Conservation (phyloP, 371 early-diverging fungal genomes). For the Haplosporangium sp. region DNA sequence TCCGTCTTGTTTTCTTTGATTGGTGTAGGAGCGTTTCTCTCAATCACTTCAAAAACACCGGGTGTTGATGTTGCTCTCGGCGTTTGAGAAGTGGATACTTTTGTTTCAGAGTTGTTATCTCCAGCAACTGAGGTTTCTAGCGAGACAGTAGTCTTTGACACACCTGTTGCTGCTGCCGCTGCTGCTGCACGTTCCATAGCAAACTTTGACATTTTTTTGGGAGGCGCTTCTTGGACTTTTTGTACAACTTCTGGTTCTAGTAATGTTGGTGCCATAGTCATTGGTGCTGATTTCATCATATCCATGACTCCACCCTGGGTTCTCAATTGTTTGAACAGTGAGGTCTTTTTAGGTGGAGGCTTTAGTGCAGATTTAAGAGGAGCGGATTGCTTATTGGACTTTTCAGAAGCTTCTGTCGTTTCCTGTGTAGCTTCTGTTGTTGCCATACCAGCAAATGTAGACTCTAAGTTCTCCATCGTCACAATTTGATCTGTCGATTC, state of each 20-base stretch:
- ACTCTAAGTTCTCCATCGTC: conserved; percentile 37
- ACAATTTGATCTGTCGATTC: conserved; percentile 28
- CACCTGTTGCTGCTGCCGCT: conserved; percentile 8
- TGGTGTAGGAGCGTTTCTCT: conserved; percentile 2
- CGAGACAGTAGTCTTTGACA: not conserved
- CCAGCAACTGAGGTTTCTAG: conserved; percentile 10
- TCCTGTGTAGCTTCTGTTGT: not conserved
- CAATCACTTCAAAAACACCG: conserved; percentile 25
- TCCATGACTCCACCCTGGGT: conserved; percentile 4
- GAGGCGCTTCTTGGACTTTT: conserved; percentile 2
- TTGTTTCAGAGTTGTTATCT: conserved; percentile 20
- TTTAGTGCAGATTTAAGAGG: conserved; percentile 38
- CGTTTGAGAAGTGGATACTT: not conserved
- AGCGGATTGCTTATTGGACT: conserved; percentile 2
- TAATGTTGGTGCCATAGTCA: not conserved
- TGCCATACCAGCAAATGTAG: conserved; percentile 31
- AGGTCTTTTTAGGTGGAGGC: conserved; percentile 40
- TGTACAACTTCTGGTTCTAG: not conserved
- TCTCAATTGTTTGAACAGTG: conserved; percentile 36
- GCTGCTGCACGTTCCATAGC: conserved; percentile 34
- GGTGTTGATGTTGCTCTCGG: conserved; percentile 6
- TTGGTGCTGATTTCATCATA: not conserved
- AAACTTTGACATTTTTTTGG: conserved; percentile 43
- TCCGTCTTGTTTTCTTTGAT: conserved; percentile 12
- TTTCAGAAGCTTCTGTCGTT: not conserved